These are phyloP conservation scores for Perkinsela sp. DNA, from an alignment of 208 protist genomes.

Conservation along the genomic window DNA sequence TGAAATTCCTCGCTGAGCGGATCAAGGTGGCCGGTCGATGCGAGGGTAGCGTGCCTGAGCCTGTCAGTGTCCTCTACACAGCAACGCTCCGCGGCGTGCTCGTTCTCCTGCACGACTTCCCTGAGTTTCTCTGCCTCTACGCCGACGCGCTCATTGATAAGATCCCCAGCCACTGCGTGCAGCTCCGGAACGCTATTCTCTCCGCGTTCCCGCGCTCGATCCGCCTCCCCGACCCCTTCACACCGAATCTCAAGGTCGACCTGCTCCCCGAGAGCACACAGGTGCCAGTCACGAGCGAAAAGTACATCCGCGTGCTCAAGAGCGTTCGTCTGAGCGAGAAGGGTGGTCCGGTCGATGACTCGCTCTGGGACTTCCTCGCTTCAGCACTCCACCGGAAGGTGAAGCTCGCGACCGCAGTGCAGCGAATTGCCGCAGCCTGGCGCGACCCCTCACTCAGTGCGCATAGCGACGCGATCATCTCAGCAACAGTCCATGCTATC, in stretches of 20 bases:
- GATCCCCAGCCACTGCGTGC: constrained; percentile 79
- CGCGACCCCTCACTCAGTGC: background rate
- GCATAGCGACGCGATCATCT: background rate
- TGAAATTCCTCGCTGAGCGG: constrained; percentile 31
- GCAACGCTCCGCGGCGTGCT: constrained; percentile 67
- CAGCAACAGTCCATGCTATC: background rate
- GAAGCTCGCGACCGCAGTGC: background rate
- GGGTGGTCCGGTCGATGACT: background rate
- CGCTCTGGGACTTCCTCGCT: background rate
- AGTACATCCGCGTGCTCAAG: background rate
- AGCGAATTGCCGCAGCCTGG: background rate
- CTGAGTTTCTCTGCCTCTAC: constrained; percentile 90
- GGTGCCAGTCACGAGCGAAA: constrained; percentile 7
- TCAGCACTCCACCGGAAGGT: background rate
- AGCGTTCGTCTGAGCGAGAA: constrained; percentile 1
- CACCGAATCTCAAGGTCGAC: constrained; percentile 63
- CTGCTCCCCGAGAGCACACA: constrained; percentile 42
- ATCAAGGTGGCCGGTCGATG: constrained; percentile 27
- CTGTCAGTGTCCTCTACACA: constrained; percentile 55
- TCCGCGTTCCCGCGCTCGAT: constrained; percentile 85
- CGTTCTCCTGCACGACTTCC: constrained; percentile 95
- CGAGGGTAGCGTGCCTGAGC: constrained; percentile 17
- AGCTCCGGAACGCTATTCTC: constrained; percentile 89
- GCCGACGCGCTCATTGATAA: constrained; percentile 80
- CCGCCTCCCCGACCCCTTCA: constrained; percentile 73